Conservation (phyloP, 495 filamentous ascomycete species). For the Aspergillus sparsus region DNA sequence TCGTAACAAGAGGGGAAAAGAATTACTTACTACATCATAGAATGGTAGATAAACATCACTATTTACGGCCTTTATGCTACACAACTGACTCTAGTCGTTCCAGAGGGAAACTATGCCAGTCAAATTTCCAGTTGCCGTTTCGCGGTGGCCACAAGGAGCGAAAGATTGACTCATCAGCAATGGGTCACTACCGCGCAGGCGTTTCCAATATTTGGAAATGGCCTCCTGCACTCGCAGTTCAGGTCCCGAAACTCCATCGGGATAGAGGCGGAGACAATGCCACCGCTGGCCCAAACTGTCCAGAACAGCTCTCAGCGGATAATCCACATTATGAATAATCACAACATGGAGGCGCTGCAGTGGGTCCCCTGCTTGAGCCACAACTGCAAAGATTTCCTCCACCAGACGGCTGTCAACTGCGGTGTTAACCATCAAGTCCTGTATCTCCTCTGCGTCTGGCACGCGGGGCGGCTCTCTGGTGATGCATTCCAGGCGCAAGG, state of each 20-base stretch:
- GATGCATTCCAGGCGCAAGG: neutral
- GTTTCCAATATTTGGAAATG: too few species aligned
- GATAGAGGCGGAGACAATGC: neutral
- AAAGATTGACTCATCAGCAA: neutral
- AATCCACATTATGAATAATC: neutral
- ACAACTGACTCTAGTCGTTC: too few species aligned
- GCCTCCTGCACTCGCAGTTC: neutral
- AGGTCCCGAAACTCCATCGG: neutral
- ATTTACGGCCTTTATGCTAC: too few species aligned
- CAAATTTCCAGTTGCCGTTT: neutral
- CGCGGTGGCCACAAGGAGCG: neutral
- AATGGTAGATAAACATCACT: too few species aligned
- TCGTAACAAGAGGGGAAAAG: too few species aligned
- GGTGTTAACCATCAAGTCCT: neutral
- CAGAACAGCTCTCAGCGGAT: neutral
- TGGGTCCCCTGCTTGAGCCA: neutral
- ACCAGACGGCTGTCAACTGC: neutral
- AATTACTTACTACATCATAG: too few species aligned
- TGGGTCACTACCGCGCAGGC: neutral
- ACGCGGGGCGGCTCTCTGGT: neutral
- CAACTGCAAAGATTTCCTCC: neutral
- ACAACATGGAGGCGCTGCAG: neutral
- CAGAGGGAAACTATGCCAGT: constrained; percentile 11
- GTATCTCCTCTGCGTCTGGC: neutral
- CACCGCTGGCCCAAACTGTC: neutral